Conservation (phyloP, 2,329 filamentous ascomycete genomes). For the Trichoderma arundinaceum region DNA sequence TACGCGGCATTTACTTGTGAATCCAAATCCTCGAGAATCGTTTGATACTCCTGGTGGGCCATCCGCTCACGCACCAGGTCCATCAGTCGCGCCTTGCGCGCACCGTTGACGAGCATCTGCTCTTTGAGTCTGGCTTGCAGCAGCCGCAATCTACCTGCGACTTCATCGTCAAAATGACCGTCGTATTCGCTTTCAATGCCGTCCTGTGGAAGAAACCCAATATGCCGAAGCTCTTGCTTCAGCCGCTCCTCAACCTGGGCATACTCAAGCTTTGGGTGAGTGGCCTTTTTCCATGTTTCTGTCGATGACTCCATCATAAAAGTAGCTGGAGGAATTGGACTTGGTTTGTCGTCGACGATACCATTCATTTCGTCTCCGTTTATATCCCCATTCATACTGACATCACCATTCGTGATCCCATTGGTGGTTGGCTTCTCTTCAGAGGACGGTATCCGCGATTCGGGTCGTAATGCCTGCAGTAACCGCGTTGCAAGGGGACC, state of each 20-base stretch:
- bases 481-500: slow-evolving; percentile 85
- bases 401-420: slow-evolving; percentile 59
- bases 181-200: slow-evolving; percentile 76
- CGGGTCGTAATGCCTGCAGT: slow-evolving; percentile 79
- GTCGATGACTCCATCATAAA: slow-evolving; percentile 78
- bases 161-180: slow-evolving; percentile 89
- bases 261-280: slow-evolving; percentile 79
- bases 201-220: slow-evolving; percentile 80
- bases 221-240: slow-evolving; percentile 87
- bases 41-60: slow-evolving; percentile 95
- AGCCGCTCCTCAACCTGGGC: slow-evolving; percentile 86
- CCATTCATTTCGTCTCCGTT: slow-evolving; percentile 46
- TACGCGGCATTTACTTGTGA: slow-evolving; percentile 94
- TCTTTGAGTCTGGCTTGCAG: slow-evolving; percentile 83
- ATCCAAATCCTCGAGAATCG: slow-evolving; percentile 95
- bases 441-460: slow-evolving; percentile 61
- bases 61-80: slow-evolving; percentile 91
- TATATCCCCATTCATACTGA: slow-evolving; percentile 58
- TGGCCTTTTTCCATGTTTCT: slow-evolving; percentile 79
- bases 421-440: slow-evolving; percentile 65
- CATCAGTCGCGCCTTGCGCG: slow-evolving; percentile 83
- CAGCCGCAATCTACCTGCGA: slow-evolving; percentile 84
- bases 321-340: slow-evolving; percentile 68
- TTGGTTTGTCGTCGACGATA: slow-evolving; percentile 47
- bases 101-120: slow-evolving; percentile 85